Evolutionary conservation across 2,329 filamentous ascomycete genomes (phyloP).

Genomic region (Mollisia scopiformis): DNA sequence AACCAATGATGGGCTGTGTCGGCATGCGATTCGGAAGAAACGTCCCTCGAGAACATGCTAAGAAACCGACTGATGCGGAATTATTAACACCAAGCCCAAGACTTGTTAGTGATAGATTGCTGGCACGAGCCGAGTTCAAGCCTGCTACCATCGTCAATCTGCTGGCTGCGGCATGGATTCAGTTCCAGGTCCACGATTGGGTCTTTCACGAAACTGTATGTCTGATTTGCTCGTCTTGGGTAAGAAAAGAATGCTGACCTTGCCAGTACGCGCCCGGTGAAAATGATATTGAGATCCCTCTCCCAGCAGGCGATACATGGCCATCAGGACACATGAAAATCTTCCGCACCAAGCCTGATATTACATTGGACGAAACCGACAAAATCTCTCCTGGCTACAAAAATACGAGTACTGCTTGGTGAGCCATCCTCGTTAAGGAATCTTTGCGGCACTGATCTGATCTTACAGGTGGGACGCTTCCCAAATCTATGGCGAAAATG

Average conservation of each 20-base stretch:
- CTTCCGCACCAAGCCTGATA: slow-evolving; percentile 5
- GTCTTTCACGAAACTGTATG: slow-evolving; percentile 15
- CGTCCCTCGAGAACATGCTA: slow-evolving; percentile 11
- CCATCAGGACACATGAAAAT: slow-evolving; percentile 19
- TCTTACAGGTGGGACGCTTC: slow-evolving; percentile 17
- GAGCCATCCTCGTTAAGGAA: background rate
- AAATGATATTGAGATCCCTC: slow-evolving; percentile 15
- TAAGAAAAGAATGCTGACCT: background rate
- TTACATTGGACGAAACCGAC: slow-evolving; percentile 1
- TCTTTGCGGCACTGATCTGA: background rate
- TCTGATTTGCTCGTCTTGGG: background rate
- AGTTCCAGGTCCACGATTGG: slow-evolving; percentile 23
- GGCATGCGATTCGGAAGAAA: slow-evolving; percentile 20
- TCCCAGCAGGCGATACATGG: slow-evolving; percentile 9
- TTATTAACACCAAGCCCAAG: slow-evolving; percentile 9
- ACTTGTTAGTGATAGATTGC: background rate
- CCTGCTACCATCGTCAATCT: slow-evolving; percentile 18
- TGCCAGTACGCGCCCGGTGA: slow-evolving; percentile 4
- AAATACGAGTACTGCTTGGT: slow-evolving; percentile 16
- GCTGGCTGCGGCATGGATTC: slow-evolving; percentile 22
- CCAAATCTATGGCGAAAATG: slow-evolving; percentile 18
- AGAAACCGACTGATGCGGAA: slow-evolving; percentile 4
- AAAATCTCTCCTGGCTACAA: slow-evolving; percentile 16
- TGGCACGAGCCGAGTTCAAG: slow-evolving; percentile 8
- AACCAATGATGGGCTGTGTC: slow-evolving; percentile 15